phyloP scores from a whole-genome alignment of 805 yeast species.

The Teunomyces atbi region DNA sequence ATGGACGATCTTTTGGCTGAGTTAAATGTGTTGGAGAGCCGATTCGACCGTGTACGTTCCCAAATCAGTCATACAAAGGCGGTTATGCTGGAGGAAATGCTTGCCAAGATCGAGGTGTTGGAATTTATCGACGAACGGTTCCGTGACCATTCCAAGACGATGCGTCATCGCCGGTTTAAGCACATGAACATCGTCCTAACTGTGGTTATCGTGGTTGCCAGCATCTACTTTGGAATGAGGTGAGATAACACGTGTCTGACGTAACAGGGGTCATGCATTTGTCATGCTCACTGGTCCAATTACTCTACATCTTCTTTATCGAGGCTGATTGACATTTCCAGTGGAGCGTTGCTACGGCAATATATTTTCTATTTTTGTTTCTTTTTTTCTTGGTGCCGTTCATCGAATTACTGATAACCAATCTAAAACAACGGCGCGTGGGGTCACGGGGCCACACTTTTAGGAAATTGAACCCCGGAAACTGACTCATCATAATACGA shows the following conservation, averaged over 20 bases:
- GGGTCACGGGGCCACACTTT: background rate
- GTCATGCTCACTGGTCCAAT: background rate
- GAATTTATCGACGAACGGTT: conserved; percentile 31
- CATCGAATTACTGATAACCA: background rate
- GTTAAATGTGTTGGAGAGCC: conserved; percentile 23
- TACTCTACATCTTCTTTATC: background rate
- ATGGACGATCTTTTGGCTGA: conserved; percentile 26
- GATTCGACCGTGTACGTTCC: conserved; percentile 15
- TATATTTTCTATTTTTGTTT: background rate
- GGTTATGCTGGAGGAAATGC: conserved; percentile 24
- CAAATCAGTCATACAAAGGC: conserved; percentile 25
- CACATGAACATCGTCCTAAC: conserved; percentile 22
- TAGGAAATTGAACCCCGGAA: background rate
- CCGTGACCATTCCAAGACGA: conserved; percentile 22
- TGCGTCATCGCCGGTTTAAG: conserved; percentile 27
- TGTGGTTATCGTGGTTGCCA: conserved; percentile 16
- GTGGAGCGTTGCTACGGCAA: background rate
- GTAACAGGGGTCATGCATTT: background rate
- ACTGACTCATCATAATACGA: background rate
- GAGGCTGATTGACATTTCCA: background rate
- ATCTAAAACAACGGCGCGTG: background rate
- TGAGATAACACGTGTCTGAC: background rate
- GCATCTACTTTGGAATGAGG: conserved; percentile 14
- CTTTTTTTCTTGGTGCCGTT: too few species aligned
- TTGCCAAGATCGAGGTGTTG: conserved; percentile 28